Evolutionary conservation across 352 stramenopile species (phyloP).

Genomic region (Phytophthora idaei): DNA sequence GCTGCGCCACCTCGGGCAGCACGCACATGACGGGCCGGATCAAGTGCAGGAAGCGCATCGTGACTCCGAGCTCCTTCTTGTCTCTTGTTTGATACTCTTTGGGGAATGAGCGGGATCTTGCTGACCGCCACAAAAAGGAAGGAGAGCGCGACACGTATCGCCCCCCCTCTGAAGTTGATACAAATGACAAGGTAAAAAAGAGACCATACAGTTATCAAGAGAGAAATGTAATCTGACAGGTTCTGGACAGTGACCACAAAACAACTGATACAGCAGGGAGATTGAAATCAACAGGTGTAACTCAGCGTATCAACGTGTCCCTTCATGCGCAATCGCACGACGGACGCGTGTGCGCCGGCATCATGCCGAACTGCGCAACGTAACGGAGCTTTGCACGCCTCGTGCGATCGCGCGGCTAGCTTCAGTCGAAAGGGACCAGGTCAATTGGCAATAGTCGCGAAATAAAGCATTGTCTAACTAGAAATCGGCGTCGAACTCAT

Average conservation of each 20-base stretch:
- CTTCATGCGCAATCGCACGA: conserved; percentile 28
- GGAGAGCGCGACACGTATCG: conserved; percentile 35
- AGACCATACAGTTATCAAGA: conserved; percentile 7
- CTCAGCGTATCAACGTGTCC: not conserved
- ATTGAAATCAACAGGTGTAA: not conserved
- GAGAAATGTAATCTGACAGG: conserved; percentile 4
- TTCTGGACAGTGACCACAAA: not conserved
- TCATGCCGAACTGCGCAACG: not conserved
- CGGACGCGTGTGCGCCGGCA: not conserved
- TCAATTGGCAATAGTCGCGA: conserved; percentile 4
- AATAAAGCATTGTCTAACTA: conserved; percentile 13
- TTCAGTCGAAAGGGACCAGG: not conserved
- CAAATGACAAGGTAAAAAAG: conserved; percentile 23
- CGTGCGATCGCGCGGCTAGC: conserved; percentile 8
- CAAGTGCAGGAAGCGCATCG: conserved; percentile 98
- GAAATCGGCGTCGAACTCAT: conserved; percentile 74
- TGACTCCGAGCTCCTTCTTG: conserved; percentile 9
- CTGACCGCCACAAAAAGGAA: not conserved
- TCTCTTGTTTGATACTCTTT: conserved; percentile 35
- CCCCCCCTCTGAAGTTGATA: not conserved
- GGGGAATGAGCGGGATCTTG: conserved; percentile 40
- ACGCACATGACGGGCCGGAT: conserved; percentile 99
- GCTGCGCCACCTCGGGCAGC: conserved; percentile 97
- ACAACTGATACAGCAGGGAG: conserved; percentile 7
- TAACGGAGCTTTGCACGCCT: not conserved